Percentiles rank a stretch among this genome's conserved stretches.
Conservation (phyloP, 768 basidiomycete genomes). For the Tricholoma bakamatsutake region DNA sequence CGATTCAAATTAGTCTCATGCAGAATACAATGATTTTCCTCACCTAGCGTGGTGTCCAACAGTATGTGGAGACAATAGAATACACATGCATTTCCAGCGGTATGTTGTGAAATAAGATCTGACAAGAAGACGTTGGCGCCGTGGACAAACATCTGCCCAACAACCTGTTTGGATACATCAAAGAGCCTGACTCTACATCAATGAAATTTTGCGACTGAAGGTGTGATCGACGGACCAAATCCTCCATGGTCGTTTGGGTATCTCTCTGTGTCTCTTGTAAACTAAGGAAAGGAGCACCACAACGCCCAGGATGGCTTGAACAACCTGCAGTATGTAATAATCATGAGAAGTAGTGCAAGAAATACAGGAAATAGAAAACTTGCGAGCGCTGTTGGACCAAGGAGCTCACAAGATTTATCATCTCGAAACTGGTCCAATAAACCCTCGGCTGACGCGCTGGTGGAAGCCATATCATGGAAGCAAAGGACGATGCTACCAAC, state of each 20-base stretch:
- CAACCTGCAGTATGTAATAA: constrained; percentile 62
- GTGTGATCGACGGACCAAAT: constrained; percentile 63
- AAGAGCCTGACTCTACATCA: constrained; percentile 57
- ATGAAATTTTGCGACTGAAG: constrained; percentile 1
- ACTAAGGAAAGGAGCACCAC: constrained; percentile 85
- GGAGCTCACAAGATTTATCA: constrained; percentile 47
- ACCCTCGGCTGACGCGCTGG: neutral
- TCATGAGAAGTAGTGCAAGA: constrained; percentile 30
- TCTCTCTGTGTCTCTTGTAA: constrained; percentile 84
- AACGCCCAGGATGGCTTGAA: constrained; percentile 86
- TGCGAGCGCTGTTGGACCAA: constrained; percentile 49
- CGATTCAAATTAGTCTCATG: neutral
- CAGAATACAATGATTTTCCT: constrained; percentile 17
- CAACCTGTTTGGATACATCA: constrained; percentile 88
- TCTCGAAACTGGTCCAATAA: constrained; percentile 27
- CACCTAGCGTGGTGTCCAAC: constrained; percentile 87
- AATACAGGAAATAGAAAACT: constrained; percentile 24
- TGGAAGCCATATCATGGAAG: neutral
- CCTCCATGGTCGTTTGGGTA: constrained; percentile 80
- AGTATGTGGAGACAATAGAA: constrained; percentile 91
- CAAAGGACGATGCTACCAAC: neutral
- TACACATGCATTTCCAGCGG: constrained; percentile 80
- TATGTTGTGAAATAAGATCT: constrained; percentile 62
- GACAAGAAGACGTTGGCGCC: constrained; percentile 76
- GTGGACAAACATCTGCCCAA: constrained; percentile 82